Evolutionary conservation across 441 rosid genomes (phyloP).

Genomic region (Francoa sonchifolia): DNA sequence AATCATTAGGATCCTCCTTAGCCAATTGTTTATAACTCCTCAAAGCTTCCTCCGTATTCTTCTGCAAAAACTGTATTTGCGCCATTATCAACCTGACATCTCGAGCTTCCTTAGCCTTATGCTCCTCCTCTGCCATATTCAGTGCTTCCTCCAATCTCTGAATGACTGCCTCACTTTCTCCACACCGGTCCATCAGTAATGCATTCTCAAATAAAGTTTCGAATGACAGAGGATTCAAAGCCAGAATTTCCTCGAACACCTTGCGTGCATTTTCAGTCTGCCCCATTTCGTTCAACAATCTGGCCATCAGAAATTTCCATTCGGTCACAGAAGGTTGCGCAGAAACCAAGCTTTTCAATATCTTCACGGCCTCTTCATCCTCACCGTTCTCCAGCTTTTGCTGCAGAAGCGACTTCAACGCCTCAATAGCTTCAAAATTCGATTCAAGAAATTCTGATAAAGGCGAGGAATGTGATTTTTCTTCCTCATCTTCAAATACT

Average conservation of each 20-base stretch:
- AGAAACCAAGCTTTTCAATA: slow-evolving; percentile 33
- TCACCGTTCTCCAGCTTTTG: slow-evolving; percentile 66
- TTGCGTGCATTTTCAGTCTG: slow-evolving; percentile 47
- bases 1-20: slow-evolving; percentile 64
- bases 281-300: slow-evolving; percentile 50
- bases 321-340: slow-evolving; percentile 52
- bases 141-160: slow-evolving; percentile 60
- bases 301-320: slow-evolving; percentile 72
- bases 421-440: slow-evolving; percentile 36
- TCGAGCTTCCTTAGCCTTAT: slow-evolving; percentile 52
- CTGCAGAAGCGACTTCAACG: slow-evolving; percentile 48
- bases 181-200: slow-evolving; percentile 65
- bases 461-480: slow-evolving; percentile 16
- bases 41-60: slow-evolving; percentile 77
- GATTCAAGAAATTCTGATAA: slow-evolving; percentile 40
- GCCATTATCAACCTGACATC: slow-evolving; percentile 83
- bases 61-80: slow-evolving; percentile 68
- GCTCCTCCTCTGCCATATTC: slow-evolving; percentile 42
- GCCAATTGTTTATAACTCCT: slow-evolving; percentile 52
- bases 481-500: slow-evolving; percentile 13
- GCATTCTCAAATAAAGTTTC: slow-evolving; percentile 89
- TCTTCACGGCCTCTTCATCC: slow-evolving; percentile 52
- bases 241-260: slow-evolving; percentile 77
- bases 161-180: slow-evolving; percentile 63
- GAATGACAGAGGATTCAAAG: slow-evolving; percentile 48